Evolutionary conservation across 495 filamentous ascomycete species (phyloP).

Genomic region (Lentithecium fluviatile): DNA sequence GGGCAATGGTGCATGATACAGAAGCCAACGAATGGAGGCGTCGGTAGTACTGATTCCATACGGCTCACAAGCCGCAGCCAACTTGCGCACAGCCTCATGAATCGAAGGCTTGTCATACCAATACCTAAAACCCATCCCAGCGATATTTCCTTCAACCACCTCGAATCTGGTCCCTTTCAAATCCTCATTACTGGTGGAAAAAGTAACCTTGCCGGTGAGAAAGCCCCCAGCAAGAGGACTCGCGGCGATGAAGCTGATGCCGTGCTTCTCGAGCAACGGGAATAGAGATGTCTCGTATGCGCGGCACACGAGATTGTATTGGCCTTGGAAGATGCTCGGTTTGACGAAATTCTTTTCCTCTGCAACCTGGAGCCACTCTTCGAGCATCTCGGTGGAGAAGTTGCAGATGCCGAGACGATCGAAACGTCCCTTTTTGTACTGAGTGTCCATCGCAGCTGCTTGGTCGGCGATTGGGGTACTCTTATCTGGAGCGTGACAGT

Average conservation of each 20-base stretch:
- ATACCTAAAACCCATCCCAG: neutral
- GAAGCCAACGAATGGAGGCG: slow-evolving; percentile 6
- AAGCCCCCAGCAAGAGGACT: slow-evolving; percentile 18
- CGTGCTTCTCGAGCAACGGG: slow-evolving; percentile 14
- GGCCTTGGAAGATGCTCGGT: slow-evolving; percentile 38
- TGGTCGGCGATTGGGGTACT: slow-evolving; percentile 12
- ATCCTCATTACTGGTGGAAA: neutral
- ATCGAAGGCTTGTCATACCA: slow-evolving; percentile 18
- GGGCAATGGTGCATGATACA: neutral
- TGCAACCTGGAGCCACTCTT: slow-evolving; percentile 43
- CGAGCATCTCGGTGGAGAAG: slow-evolving; percentile 39
- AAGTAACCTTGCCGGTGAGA: slow-evolving; percentile 45
- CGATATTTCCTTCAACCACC: neutral
- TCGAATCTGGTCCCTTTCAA: slow-evolving; percentile 15
- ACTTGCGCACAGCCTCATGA: slow-evolving; percentile 10
- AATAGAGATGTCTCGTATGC: slow-evolving; percentile 26
- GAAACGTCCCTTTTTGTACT: slow-evolving; percentile 2
- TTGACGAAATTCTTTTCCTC: slow-evolving; percentile 33
- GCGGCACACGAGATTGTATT: slow-evolving; percentile 47
- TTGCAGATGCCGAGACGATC: slow-evolving; percentile 46
- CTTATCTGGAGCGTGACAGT: slow-evolving; percentile 16
- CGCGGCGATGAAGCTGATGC: slow-evolving; percentile 6
- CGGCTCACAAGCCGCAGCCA: neutral
- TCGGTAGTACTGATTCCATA: slow-evolving; percentile 4
- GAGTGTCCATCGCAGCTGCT: slow-evolving; percentile 5